A percentile compares a stretch with the other conserved stretches of the same genome.
Conservation (phyloP, 371 early-diverging fungal genomes). For the Actinomortierella wolfii region DNA sequence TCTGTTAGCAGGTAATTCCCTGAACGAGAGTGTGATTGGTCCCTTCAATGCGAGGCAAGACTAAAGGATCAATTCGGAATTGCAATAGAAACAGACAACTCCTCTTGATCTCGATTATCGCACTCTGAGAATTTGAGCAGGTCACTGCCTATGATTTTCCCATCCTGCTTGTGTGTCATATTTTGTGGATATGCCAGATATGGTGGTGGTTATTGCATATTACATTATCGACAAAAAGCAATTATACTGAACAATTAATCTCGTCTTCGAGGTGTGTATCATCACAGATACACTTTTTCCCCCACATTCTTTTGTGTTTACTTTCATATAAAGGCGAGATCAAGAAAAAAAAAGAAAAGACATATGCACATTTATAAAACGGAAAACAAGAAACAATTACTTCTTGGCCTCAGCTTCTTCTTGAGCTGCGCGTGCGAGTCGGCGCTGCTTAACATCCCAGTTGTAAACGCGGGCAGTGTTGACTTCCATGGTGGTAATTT, state of each 20-base stretch:
- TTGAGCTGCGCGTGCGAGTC: slow-evolving; percentile 52
- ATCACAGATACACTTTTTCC: slow-evolving; percentile 2
- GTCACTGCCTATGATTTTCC: neutral
- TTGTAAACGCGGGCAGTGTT: slow-evolving; percentile 97
- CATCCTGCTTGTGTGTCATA: neutral
- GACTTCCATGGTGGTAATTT: slow-evolving; percentile 99
- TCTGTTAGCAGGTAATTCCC: too few species aligned
- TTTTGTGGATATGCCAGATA: neutral
- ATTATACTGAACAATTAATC: too few species aligned
- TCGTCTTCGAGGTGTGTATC: neutral
- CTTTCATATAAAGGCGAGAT: neutral
- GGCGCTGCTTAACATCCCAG: slow-evolving; percentile 93
- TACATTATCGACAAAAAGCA: too few species aligned
- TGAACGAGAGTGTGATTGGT: too few species aligned
- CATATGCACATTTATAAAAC: too few species aligned
- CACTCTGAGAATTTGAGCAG: too few species aligned
- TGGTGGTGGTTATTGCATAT: slow-evolving; percentile 1
- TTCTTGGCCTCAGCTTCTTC: slow-evolving; percentile 13
- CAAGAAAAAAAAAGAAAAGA: neutral
- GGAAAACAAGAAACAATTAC: neutral
- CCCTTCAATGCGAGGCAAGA: too few species aligned
- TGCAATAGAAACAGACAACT: too few species aligned
- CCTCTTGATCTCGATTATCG: too few species aligned
- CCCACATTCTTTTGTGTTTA: neutral
- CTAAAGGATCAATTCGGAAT: too few species aligned